These are phyloP conservation scores for Phellopilus nigrolimitatus DNA, from an alignment of 1,284 basidiomycete species.

Conservation along the genomic window DNA sequence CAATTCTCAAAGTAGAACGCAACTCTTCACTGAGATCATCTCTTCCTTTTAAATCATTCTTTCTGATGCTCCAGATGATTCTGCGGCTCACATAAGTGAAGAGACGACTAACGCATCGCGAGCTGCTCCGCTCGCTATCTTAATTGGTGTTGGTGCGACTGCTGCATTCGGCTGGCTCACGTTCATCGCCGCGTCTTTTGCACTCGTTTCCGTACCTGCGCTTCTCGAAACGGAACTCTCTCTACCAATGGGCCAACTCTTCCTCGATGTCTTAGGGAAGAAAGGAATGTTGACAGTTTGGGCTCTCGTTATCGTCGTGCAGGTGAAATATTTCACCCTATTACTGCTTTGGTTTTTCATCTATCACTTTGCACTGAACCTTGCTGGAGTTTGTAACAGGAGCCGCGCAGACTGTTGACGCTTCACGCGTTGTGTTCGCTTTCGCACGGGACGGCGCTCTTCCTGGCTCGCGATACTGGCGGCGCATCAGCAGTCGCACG, in stretches of 20 bases:
- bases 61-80: conserved; percentile 44
- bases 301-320: conserved; percentile 66
- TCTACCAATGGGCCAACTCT: conserved; percentile 68
- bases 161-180: conserved; percentile 60
- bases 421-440: conserved; percentile 69
- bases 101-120: conserved; percentile 63
- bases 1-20: no score
- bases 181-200: conserved; percentile 60
- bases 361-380: not conserved
- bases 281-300: conserved; percentile 66
- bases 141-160: conserved; percentile 58
- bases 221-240: conserved; percentile 49
- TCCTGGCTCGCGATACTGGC: conserved; percentile 66
- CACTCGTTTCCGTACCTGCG: conserved; percentile 49
- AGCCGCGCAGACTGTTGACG: conserved; percentile 70
- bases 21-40: no score
- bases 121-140: conserved; percentile 74
- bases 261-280: conserved; percentile 61
- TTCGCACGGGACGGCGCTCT: conserved; percentile 71
- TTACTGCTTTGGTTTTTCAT: no score
- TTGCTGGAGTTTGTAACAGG: conserved; percentile 63
- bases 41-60: not conserved
- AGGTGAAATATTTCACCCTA: conserved; percentile 34
- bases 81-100: conserved; percentile 74
- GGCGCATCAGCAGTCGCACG: conserved; percentile 49